phyloP scores from a whole-genome alignment of 768 basidiomycete species.

The Amanita exitialis region DNA sequence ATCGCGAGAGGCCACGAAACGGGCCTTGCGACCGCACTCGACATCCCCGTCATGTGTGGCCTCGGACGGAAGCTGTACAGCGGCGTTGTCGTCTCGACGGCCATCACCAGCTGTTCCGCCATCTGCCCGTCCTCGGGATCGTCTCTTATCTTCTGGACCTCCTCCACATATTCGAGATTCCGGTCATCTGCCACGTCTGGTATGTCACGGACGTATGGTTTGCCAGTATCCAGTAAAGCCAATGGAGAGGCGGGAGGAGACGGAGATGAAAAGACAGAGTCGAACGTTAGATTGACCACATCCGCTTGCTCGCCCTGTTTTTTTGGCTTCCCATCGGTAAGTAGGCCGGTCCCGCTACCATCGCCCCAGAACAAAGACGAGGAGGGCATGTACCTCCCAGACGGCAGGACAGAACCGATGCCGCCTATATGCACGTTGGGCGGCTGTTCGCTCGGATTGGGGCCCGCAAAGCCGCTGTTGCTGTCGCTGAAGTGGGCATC shows the following conservation, averaged over 20 bases:
- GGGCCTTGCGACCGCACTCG: neutral
- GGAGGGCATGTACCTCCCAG: too few species aligned
- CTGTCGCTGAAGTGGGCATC: too few species aligned
- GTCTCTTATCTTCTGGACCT: neutral
- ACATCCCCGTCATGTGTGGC: neutral
- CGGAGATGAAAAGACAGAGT: neutral
- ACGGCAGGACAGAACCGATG: too few species aligned
- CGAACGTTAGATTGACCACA: neutral
- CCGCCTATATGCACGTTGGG: too few species aligned
- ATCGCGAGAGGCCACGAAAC: neutral
- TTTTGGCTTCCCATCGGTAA: too few species aligned
- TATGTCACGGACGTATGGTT: neutral
- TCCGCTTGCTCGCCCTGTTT: too few species aligned
- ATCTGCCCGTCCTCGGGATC: neutral
- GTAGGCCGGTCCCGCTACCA: too few species aligned
- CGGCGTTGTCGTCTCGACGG: neutral
- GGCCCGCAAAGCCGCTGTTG: too few species aligned
- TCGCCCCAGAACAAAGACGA: too few species aligned
- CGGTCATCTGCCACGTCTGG: neutral
- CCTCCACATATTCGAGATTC: conserved; percentile 1
- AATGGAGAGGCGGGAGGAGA: neutral
- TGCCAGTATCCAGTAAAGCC: neutral
- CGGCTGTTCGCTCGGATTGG: too few species aligned
- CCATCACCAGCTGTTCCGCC: too few species aligned
- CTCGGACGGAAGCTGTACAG: neutral